phyloP scores from a whole-genome alignment of 2,329 filamentous ascomycete genomes.

The Fusarium aywerte region DNA sequence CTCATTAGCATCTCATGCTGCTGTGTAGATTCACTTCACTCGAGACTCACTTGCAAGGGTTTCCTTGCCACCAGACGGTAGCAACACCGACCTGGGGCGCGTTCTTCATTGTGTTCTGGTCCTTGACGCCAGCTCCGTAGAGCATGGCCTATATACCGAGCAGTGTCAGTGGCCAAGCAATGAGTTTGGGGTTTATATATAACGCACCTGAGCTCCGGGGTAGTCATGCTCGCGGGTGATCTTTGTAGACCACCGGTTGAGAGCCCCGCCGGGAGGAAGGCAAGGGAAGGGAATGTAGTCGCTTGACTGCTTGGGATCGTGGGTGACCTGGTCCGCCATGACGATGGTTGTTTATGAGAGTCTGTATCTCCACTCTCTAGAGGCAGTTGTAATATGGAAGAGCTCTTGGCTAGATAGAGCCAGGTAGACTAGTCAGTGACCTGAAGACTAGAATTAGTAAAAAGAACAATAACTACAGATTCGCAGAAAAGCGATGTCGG shows the following conservation, averaged over 20 bases:
- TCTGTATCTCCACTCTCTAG: slow-evolving; percentile 3
- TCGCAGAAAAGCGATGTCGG: not conserved
- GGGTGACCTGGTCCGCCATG: slow-evolving; percentile 46
- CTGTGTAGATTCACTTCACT: not conserved
- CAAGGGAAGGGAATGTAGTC: slow-evolving; percentile 66
- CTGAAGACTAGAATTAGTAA: slow-evolving; percentile 1
- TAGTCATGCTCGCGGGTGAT: slow-evolving; percentile 89
- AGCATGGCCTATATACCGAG: slow-evolving; percentile 78
- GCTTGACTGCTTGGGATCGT: slow-evolving; percentile 58
- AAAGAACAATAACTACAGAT: not conserved
- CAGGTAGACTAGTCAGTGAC: not conserved
- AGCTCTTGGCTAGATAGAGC: not conserved
- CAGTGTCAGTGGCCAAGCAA: not conserved
- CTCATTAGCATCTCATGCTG: slow-evolving; percentile 16
- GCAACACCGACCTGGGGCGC: slow-evolving; percentile 91
- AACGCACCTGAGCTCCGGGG: slow-evolving; percentile 82
- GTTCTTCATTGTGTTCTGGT: slow-evolving; percentile 85
- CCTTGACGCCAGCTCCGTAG: slow-evolving; percentile 89
- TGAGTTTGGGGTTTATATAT: not conserved
- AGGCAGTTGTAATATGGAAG: not conserved
- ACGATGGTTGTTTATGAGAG: slow-evolving; percentile 8
- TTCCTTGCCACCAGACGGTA: slow-evolving; percentile 97
- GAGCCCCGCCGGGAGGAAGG: slow-evolving; percentile 62
- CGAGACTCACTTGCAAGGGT: slow-evolving; percentile 86
- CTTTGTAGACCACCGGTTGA: slow-evolving; percentile 88